Conservation (phyloP, 306 rosid species). For the Vicia faba region DNA sequence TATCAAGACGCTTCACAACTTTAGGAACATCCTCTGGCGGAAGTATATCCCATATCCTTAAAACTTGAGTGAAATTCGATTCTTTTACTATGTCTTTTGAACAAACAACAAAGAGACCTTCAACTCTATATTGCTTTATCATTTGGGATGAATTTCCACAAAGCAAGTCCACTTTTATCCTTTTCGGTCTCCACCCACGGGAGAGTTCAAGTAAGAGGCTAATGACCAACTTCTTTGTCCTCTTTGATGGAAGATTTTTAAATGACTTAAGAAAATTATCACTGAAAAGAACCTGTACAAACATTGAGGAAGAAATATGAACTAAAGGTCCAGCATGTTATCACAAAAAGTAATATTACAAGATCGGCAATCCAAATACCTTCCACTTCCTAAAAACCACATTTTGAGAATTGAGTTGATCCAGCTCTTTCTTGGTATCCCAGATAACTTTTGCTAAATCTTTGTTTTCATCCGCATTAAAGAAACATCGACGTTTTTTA, state of each 20-base stretch:
- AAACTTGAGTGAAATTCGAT: conserved; percentile 46
- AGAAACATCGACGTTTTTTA: conserved; percentile 60
- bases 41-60: conserved; percentile 73
- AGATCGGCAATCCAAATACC: conserved; percentile 44
- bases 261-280: conserved; percentile 73
- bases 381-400: conserved; percentile 69
- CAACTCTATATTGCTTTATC: conserved; percentile 60
- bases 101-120: conserved; percentile 51
- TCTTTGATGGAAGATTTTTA: conserved; percentile 42
- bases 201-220: conserved; percentile 61
- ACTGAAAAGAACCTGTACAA: conserved; percentile 63
- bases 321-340: background rate
- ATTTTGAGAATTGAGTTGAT: conserved; percentile 55
- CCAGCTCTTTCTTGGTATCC: conserved; percentile 56
- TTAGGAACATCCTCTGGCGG: conserved; percentile 59
- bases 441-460: conserved; percentile 62
- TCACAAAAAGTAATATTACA: background rate
- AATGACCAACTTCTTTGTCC: conserved; percentile 48
- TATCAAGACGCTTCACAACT: conserved; percentile 58
- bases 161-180: conserved; percentile 35
- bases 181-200: conserved; percentile 73
- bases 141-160: conserved; percentile 54
- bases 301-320: background rate
- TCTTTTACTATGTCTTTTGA: conserved; percentile 61
- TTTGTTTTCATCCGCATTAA: conserved; percentile 59